phyloP scores from a whole-genome alignment of 1,139 yeast genomes.

The Nadsonia starkeyi-henricii region DNA sequence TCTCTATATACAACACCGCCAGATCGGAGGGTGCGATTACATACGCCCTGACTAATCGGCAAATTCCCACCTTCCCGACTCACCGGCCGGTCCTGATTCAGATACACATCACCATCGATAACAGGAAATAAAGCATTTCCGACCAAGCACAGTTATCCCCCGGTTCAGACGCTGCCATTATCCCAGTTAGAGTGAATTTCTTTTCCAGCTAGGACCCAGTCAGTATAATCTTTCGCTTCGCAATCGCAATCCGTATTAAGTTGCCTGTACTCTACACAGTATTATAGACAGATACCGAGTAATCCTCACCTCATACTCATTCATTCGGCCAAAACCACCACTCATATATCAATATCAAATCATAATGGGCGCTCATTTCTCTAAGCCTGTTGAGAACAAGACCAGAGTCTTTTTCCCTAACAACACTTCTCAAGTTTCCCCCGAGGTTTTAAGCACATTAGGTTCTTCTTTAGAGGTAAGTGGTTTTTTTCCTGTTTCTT shows the following conservation, averaged over 20 bases:
- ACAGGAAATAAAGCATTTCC: background rate
- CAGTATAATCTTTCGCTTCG: too few relatives aligned
- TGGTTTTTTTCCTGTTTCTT: too few relatives aligned
- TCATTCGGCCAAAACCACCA: too few relatives aligned
- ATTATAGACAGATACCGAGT: too few relatives aligned
- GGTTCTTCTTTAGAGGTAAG: constrained; percentile 54
- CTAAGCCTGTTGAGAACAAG: constrained; percentile 9
- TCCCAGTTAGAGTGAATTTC: too few relatives aligned
- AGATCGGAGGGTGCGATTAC: background rate
- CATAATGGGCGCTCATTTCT: constrained; percentile 11
- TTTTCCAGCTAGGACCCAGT: too few relatives aligned
- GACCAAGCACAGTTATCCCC: constrained; percentile 1
- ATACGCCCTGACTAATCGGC: background rate
- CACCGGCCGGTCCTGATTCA: background rate
- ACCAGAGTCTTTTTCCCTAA: constrained; percentile 31
- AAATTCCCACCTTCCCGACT: constrained; percentile 3
- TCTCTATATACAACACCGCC: too few relatives aligned
- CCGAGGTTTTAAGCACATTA: constrained; percentile 52
- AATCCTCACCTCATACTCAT: too few relatives aligned
- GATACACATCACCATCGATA: too few relatives aligned
- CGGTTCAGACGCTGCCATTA: too few relatives aligned
- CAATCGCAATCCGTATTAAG: background rate
- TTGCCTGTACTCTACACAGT: background rate
- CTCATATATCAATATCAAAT: background rate
- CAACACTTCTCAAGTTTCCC: constrained; percentile 64